Base-by-base conservation (phyloP, 2,329 filamentous ascomycete species). In the Paecilomyces variotii region DNA sequence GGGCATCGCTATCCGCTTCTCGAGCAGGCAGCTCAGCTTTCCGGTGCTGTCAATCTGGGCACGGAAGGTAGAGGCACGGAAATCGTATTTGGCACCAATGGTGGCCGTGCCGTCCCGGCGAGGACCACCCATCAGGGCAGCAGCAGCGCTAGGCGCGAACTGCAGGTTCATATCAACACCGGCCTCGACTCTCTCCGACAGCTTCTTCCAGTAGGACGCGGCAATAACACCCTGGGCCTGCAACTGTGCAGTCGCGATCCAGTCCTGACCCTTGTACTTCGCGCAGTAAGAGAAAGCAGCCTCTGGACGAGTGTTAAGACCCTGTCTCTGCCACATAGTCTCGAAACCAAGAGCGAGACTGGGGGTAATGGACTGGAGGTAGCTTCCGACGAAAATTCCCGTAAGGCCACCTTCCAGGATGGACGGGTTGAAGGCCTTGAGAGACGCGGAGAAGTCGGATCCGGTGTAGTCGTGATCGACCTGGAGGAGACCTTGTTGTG, bases 401-500 rank as follows among this genome's bases (percentile, higher is more conserved):
- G 93, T 99, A 56, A 97, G 77, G 58, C 91, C 91, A 60, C 94
- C 93, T 73, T 97, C 92, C 56, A 99, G 84, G 65, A 88, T 81
- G 4, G 91, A 97, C n/a, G 94, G 94, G 80, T 97, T 97, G 72
- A 97, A 84, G 70, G 91, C 87, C 81, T 97, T 99, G 67, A 99
- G 72, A 50, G 90, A 93, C 26, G 91, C 91, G 52, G 89, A 93
- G 78, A 99, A 99, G 78, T 99, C 94, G 69, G 85, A 81, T 72
- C 94, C 94, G 25, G 86, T 89, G 79, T 97, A 97, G 79, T 99
- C 94, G 74, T 96, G 91, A 76, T 99, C 94, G 73, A 97, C 83
- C 71, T 95, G 91, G 61, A 94, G 82, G 84, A 97, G 92, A 69
- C 92, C 89, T 78, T 93, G 91, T 63, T 84, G 83, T 54, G 83